Evolutionary conservation across 1,284 basidiomycete species (phyloP), one percentile per base, ranked within the genome.

Genomic region (Apiotrichum domesticum): DNA sequence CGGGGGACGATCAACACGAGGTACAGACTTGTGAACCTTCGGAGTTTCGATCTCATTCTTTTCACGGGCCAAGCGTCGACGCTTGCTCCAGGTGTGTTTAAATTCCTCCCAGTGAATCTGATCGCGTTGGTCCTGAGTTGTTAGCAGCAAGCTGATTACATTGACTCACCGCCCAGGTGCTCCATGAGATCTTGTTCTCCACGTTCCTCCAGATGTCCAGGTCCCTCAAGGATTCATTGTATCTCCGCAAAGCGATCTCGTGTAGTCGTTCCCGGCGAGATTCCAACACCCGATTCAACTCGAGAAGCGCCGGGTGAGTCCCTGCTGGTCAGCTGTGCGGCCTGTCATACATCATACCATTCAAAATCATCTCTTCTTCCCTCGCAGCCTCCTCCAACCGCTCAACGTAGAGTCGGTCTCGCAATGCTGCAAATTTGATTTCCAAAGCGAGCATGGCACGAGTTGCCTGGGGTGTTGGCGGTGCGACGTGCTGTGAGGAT

Each of bases 361-460:
- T 73, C 37, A 79, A 62, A 44, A 83, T 76, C 73, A 80, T 79
- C 34, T 79, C 77, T 57, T 80, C 78, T 66, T 83, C 82, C 39
- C 73, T 72, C 21, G 78, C 78, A 44, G 81, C 76, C 61, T 83
- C 81, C 52, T 80, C 77, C 67, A 82, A 76, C 5, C 81, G 69
- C 64, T 83, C 82, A 37, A 81, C 66, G 65, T 81, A 83, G 21
- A 83, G 74, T 40, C 78, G 73, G 66, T 83, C 81, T 33, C 82
- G 67, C 44, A 83, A 64, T 39, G 78, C 74, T 1, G 81, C 81
- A 59, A 82, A 82, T 40, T 79, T 79, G 63, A 83, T 76, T 66
- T 83, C 82, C 48, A 83, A 80, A 59, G 76, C 77, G 21, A 82
- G 74, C 33, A 83, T 66, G 0, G 77, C 77, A 46, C 80, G 79